Base-by-base conservation (phyloP, 106 monocot genomes). In the Agapanthus africanus region DNA sequence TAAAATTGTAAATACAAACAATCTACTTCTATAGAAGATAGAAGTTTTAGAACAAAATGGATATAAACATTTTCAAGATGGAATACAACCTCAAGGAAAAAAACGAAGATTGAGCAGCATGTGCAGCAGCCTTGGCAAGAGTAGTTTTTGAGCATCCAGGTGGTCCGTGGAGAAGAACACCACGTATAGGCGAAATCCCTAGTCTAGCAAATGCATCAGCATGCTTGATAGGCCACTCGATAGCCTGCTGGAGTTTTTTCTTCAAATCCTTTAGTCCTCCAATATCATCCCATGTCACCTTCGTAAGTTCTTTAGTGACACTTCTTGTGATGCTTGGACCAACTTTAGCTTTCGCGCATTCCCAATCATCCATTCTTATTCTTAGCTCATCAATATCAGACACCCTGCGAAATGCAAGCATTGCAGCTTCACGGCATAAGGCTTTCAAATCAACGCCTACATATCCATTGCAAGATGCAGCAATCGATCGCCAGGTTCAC, bases 111-210 rank as follows among this genome's bases (percentile, higher is more conserved):
- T 84, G 88, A 66, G 95, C 74, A 50, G 95, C 91, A 85, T 92
- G 78, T 73, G 88, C 97, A 63, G 92, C 89, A 65, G 97, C 97
- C 76, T 76, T 97, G 21, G 89, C 91, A 68, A 97, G 97, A 44
- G 91, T 89, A 46, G 97, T 97, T 60, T 97, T 97, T 40, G 97
- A 97, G 74, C 97, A 97, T 14, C 97, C 97, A 69, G 97, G 97
- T 30, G 91, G 91, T 63, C 91, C 97, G 73, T 97, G 88, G 69
- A 97, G 73, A 69, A 97, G 88, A 74, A 97, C 76, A 65, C 97
- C 97, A 64, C 91, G 85, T 16, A 89, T 69, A 11, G 97, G 89
- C 30, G 80, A 79, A 68, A 92, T 92, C 38, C 84, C 71, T 36
- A 97, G 60, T 77, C 91, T 82, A 73, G 75, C 72, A 79, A 92